Evolutionary conservation across 2,329 filamentous ascomycete genomes (phyloP), one percentile per base, ranked within the genome.

Genomic region (Aureobasidium pullulans): DNA sequence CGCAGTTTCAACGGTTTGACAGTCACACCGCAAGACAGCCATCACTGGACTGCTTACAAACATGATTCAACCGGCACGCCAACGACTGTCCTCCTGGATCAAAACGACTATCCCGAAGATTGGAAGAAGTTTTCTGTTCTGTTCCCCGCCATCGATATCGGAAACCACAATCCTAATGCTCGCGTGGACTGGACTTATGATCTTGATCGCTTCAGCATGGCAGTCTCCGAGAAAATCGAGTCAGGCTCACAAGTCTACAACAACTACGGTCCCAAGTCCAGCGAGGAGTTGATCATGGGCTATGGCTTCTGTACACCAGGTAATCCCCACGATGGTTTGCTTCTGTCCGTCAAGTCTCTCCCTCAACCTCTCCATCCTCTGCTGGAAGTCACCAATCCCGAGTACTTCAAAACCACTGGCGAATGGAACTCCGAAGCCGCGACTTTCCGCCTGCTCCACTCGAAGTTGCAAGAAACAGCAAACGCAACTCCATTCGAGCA

Each of bases 191-290:
- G 79, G 79, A 68, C 73, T 40, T 75, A 74, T 44, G 69, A 73
- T 32, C 65, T 67, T 3, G 71, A 67, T 8, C 62, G 65, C 2
- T 79, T 79, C 61, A 69, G 69, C 9, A 66, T 81, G 23, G 70
- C 69, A 8, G 62, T 73, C 29, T 67, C 71, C 4, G 69, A 75
- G 4, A 59, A 60, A 0, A 63, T 76, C 2, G 40, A 64, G 4
- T 62, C 68, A 4, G 76, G 75, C 3, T 68, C 71, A 4, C 74
- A 81, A 62, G 67, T 81, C 2, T 78, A 72, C 68, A 82, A 82
- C 66, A 81, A 81, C 64, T 82, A 81, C 59, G 79, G 75, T 0
- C 75, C 78, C 1, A 81, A 81, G 63, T 70, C 74, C 6, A 82
- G 81, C 53, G 78, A 79, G 62, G 78, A 81, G 64, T 68, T 81